These are phyloP conservation scores for Lanzia echinophila DNA, from an alignment of 2,329 filamentous ascomycete species.

Conservation along the genomic window DNA sequence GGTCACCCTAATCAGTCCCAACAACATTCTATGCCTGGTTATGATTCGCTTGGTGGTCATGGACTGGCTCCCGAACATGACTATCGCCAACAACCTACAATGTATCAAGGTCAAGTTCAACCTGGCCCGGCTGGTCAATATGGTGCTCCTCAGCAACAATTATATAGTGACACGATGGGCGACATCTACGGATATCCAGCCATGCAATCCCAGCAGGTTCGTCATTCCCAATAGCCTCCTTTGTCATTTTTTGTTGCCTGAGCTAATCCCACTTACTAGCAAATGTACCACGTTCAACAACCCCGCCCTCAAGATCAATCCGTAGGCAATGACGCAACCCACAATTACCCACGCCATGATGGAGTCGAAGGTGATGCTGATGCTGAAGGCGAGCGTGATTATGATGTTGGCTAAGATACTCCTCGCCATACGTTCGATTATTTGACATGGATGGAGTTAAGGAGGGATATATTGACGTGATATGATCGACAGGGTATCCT, in stretches of 20 bases:
- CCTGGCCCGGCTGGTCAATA: slow-evolving; percentile 65
- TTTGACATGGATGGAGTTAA: slow-evolving; percentile 10
- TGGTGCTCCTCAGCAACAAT: slow-evolving; percentile 65
- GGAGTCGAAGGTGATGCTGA: slow-evolving; percentile 38
- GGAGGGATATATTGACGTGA: slow-evolving; percentile 2
- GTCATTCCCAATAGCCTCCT: slow-evolving; percentile 20
- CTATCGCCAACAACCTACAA: slow-evolving; percentile 70
- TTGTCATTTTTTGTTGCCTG: slow-evolving; percentile 1
- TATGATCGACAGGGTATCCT: not conserved
- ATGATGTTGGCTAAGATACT: slow-evolving; percentile 31
- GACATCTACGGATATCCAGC: slow-evolving; percentile 79
- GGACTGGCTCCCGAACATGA: slow-evolving; percentile 61
- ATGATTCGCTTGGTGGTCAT: slow-evolving; percentile 56
- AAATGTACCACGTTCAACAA: slow-evolving; percentile 36
- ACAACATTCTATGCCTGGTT: slow-evolving; percentile 54
- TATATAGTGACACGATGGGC: slow-evolving; percentile 76
- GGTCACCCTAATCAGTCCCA: slow-evolving; percentile 43
- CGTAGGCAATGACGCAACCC: slow-evolving; percentile 31
- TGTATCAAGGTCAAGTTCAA: slow-evolving; percentile 78
- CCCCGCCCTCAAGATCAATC: slow-evolving; percentile 34
- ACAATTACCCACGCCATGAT: slow-evolving; percentile 34
- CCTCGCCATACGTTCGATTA: slow-evolving; percentile 1
- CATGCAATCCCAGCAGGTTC: slow-evolving; percentile 78
- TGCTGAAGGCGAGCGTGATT: slow-evolving; percentile 39
- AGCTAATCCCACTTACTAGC: slow-evolving; percentile 19